Percentiles rank a stretch among this genome's conserved stretches.
phyloP scores from a whole-genome alignment of 805 yeast species.

The Saccharomycopsis vini region DNA sequence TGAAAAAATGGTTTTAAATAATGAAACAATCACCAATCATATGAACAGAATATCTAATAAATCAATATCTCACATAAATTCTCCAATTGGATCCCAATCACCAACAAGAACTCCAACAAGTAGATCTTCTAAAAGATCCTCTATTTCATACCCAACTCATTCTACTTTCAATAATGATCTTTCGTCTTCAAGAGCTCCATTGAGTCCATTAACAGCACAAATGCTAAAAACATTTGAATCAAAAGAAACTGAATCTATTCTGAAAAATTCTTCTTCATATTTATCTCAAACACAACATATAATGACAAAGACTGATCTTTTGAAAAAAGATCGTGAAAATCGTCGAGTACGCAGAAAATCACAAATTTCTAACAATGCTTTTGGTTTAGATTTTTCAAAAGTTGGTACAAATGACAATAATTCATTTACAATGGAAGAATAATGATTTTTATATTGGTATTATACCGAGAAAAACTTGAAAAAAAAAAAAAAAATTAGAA shows the following conservation, averaged over 20 bases:
- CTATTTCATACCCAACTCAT: background rate
- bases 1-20: constrained; percentile 15
- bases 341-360: constrained; percentile 15
- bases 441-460: no score
- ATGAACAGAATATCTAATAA: no score
- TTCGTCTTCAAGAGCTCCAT: background rate
- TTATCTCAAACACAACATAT: background rate
- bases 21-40: constrained; percentile 4
- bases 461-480: no score
- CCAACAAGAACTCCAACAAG: constrained; percentile 12
- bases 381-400: background rate
- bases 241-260: no score
- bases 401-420: background rate
- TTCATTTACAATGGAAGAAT: no score
- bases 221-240: constrained; percentile 11
- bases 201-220: constrained; percentile 12
- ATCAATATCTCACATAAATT: no score
- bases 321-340: constrained; percentile 14
- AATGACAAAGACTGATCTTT: constrained; percentile 12
- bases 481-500: no score
- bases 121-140: background rate
- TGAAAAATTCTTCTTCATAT: constrained; percentile 5
- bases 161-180: background rate
- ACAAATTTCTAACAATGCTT: constrained; percentile 6
- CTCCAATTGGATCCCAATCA: background rate